These are phyloP conservation scores for Mycena chlorophos DNA, from an alignment of 768 basidiomycete genomes.

Conservation along the genomic window DNA sequence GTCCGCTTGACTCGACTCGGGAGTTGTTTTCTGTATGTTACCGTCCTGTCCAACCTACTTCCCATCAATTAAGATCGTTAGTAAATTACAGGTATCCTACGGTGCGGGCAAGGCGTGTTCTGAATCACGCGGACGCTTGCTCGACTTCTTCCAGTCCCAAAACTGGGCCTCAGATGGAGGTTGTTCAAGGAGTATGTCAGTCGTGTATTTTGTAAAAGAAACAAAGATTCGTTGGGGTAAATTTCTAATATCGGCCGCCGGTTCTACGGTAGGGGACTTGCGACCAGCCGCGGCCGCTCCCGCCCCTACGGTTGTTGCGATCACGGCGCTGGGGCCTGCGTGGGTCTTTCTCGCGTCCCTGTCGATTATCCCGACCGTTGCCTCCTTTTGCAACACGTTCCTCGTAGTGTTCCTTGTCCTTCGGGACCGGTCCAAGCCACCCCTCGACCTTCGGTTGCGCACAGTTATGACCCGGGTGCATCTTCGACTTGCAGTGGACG, in stretches of 20 bases:
- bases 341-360: not conserved
- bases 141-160: not conserved
- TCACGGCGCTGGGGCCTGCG: not conserved
- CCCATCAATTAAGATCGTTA: constrained; percentile 1
- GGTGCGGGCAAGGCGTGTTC: too few species aligned
- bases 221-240: too few species aligned
- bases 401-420: not conserved
- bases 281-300: too few species aligned
- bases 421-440: not conserved
- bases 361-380: not conserved
- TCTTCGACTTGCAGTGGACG: not conserved
- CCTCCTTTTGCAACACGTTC: not conserved
- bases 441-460: not conserved
- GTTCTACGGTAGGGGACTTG: too few species aligned
- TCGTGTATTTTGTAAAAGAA: not conserved
- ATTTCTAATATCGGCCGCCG: not conserved
- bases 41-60: constrained; percentile 5
- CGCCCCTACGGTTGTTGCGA: too few species aligned
- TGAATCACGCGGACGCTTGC: not conserved
- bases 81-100: not conserved
- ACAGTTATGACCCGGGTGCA: not conserved
- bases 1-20: not conserved
- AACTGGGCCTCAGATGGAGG: not conserved
- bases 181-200: not conserved
- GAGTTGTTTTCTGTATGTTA: not conserved